A percentile compares a stretch with the other conserved stretches of the same genome.
Conservation (phyloP, 257 asterid genomes). For the Ocimum tenuiflorum region DNA sequence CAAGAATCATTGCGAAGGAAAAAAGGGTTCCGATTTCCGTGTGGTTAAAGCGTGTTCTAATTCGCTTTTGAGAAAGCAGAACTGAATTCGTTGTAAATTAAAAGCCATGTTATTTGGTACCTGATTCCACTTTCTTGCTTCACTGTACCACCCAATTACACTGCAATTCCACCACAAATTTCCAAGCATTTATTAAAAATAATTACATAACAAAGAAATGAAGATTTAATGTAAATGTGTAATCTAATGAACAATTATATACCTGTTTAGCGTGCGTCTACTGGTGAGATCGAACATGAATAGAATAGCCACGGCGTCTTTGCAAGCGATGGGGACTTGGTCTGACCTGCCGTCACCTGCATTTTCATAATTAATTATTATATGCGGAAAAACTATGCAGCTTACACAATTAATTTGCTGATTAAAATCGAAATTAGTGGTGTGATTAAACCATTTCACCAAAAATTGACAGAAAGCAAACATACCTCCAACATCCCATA, state of each 20-base stretch:
- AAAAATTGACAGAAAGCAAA: slow-evolving; percentile 1
- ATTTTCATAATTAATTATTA: background rate
- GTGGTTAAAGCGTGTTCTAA: slow-evolving; percentile 11
- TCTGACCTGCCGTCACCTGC: slow-evolving; percentile 65
- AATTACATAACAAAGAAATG: no score
- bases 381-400: background rate
- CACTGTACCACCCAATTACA: slow-evolving; percentile 66
- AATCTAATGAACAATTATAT: background rate
- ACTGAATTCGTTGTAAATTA: slow-evolving; percentile 1
- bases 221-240: background rate
- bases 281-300: slow-evolving; percentile 93
- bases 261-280: slow-evolving; percentile 66
- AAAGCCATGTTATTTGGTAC: slow-evolving; percentile 28
- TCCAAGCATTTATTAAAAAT: no score
- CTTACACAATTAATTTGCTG: background rate
- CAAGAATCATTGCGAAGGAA: slow-evolving; percentile 4
- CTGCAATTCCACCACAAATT: slow-evolving; percentile 33
- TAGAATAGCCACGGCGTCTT: slow-evolving; percentile 80
- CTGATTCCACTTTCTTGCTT: slow-evolving; percentile 90
- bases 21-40: slow-evolving; percentile 10
- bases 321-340: slow-evolving; percentile 87
- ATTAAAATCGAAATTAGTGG: background rate
- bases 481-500: slow-evolving; percentile 95
- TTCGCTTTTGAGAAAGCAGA: slow-evolving; percentile 14
- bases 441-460: slow-evolving; percentile 3